A percentile compares a stretch with the other conserved stretches of the same genome.
Evolutionary conservation across 129 eudicot species (phyloP).

Genomic region (Tagetes erecta): DNA sequence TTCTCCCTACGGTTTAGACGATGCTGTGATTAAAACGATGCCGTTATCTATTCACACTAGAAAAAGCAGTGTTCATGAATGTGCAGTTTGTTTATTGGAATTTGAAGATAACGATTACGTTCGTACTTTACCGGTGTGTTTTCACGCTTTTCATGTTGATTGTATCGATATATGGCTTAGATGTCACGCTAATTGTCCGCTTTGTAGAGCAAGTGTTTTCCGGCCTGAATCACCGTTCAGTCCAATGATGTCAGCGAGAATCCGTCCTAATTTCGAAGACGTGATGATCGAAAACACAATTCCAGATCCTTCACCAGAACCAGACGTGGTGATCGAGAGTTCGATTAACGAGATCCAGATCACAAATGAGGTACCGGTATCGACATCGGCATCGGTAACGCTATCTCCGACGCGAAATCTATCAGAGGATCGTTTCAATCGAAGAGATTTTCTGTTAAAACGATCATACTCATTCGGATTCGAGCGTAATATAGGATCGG

Average conservation of each 20-base stretch:
- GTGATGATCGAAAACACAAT: slow-evolving; percentile 59
- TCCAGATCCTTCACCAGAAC: slow-evolving; percentile 41
- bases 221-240: slow-evolving; percentile 67
- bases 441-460: slow-evolving; percentile 65
- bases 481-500: slow-evolving; percentile 84
- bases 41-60: slow-evolving; percentile 71
- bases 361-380: slow-evolving; percentile 48
- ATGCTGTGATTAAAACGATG: slow-evolving; percentile 67
- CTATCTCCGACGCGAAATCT: slow-evolving; percentile 50
- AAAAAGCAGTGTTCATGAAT: slow-evolving; percentile 57
- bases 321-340: not conserved
- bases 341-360: slow-evolving; percentile 31
- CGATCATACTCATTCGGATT: slow-evolving; percentile 91
- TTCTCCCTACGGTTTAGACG: slow-evolving; percentile 81
- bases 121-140: slow-evolving; percentile 88
- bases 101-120: slow-evolving; percentile 84
- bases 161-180: slow-evolving; percentile 94
- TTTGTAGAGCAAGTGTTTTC: slow-evolving; percentile 79
- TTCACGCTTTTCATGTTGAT: slow-evolving; percentile 86
- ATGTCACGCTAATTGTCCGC: slow-evolving; percentile 91
- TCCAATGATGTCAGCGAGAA: slow-evolving; percentile 87
- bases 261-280: slow-evolving; percentile 83
- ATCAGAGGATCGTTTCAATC: slow-evolving; percentile 53
- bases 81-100: slow-evolving; percentile 85
- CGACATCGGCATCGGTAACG: slow-evolving; percentile 16